Conservation (phyloP, 2,329 filamentous ascomycete species). For the Pyrenophora seminiperda region DNA sequence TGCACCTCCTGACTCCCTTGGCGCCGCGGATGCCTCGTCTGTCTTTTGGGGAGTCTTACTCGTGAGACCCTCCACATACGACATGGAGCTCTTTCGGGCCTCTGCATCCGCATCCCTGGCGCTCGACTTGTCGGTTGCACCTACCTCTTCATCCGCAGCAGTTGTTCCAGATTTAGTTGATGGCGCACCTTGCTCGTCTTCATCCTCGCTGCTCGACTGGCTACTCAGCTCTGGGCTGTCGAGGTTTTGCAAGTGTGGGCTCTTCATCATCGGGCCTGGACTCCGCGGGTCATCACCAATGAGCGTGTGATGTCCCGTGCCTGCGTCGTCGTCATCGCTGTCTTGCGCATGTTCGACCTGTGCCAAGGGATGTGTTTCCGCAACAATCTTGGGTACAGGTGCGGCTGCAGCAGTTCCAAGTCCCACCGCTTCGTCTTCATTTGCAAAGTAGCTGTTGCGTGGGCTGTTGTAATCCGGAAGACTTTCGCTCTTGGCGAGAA, state of each 20-base stretch:
- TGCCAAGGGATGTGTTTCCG: slow-evolving; percentile 40
- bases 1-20: slow-evolving; percentile 3
- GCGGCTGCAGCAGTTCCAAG: slow-evolving; percentile 57
- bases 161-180: slow-evolving; percentile 10
- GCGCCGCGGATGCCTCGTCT: not conserved
- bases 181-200: slow-evolving; percentile 36
- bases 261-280: slow-evolving; percentile 48
- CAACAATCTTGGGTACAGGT: slow-evolving; percentile 49
- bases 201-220: slow-evolving; percentile 41
- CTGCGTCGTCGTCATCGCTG: slow-evolving; percentile 26
- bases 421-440: slow-evolving; percentile 53
- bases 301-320: slow-evolving; percentile 7
- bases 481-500: slow-evolving; percentile 70
- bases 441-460: slow-evolving; percentile 52
- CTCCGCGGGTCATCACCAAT: slow-evolving; percentile 35
- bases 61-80: slow-evolving; percentile 11
- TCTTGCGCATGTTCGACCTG: slow-evolving; percentile 33
- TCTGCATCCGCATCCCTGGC: not conserved
- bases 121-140: slow-evolving; percentile 4
- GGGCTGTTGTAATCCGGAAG: slow-evolving; percentile 57
- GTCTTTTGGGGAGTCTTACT: not conserved
- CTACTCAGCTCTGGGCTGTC: slow-evolving; percentile 48
- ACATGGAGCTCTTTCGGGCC: slow-evolving; percentile 10
- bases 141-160: slow-evolving; percentile 8
- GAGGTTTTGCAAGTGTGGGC: slow-evolving; percentile 46